A percentile compares a stretch with the other conserved stretches of the same genome.
Conservation (phyloP, 2,329 filamentous ascomycete genomes). For the Fusarium sp. region DNA sequence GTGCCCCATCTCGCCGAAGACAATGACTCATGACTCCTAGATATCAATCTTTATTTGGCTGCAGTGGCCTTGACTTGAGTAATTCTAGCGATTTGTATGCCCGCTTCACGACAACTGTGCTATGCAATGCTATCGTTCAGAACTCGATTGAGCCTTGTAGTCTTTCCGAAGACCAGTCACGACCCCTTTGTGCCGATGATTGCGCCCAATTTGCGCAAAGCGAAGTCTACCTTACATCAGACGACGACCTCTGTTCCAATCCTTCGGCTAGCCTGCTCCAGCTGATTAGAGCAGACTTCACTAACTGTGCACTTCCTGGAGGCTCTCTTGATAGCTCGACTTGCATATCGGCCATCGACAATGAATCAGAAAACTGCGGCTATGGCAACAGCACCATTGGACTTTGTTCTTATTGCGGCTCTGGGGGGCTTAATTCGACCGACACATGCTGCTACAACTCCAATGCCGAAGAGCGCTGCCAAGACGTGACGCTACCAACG, state of each 20-base stretch:
- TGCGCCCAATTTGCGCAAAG: conserved; percentile 89
- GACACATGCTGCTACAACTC: conserved; percentile 94
- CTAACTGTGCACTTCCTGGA: conserved; percentile 85
- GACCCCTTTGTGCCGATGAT: conserved; percentile 86
- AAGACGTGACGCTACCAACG: conserved; percentile 78
- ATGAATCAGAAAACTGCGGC: conserved; percentile 89
- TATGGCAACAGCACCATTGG: conserved; percentile 76
- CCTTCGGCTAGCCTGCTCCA: conserved; percentile 71
- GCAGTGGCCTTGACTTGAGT: conserved; percentile 76
- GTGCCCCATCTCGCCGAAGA: neutral
- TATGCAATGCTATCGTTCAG: conserved; percentile 95
- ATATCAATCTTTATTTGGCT: conserved; percentile 84
- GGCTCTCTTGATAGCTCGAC: conserved; percentile 74
- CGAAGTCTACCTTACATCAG: conserved; percentile 83
- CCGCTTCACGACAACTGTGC: conserved; percentile 87
- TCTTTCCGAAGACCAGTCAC: conserved; percentile 69
- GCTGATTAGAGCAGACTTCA: conserved; percentile 91
- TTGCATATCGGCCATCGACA: conserved; percentile 79
- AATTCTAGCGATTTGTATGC: conserved; percentile 88
- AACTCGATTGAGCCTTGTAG: conserved; percentile 78
- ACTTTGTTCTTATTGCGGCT: conserved; percentile 85
- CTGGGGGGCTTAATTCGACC: conserved; percentile 87
- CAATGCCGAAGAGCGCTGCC: conserved; percentile 76
- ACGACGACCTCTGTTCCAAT: conserved; percentile 75
- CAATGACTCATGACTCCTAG: conserved; percentile 57